Percentiles rank a stretch among this genome's conserved stretches.
Evolutionary conservation across 2,329 filamentous ascomycete genomes (phyloP).

Genomic region (Coniochaeta sp.): DNA sequence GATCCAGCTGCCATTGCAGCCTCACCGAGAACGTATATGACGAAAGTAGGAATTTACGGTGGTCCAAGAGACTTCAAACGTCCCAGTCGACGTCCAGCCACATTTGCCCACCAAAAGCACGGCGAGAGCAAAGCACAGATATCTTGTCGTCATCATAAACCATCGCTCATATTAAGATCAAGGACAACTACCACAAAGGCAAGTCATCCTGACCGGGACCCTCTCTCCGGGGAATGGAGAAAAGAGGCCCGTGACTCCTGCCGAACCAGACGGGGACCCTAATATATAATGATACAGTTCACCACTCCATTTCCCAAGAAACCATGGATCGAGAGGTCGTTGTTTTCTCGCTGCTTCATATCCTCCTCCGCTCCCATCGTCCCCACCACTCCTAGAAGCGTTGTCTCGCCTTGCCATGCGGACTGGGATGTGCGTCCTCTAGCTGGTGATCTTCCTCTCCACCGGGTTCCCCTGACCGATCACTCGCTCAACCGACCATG

Average conservation of each 20-base stretch:
- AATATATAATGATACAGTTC: neutral
- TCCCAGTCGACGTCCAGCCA: neutral
- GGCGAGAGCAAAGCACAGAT: neutral
- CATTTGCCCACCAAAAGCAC: neutral
- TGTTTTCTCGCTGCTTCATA: neutral
- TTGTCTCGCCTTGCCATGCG: neutral
- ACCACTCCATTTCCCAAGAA: neutral
- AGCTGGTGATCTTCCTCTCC: neutral
- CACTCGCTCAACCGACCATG: neutral
- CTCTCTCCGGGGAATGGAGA: neutral
- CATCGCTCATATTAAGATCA: neutral
- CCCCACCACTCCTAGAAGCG: neutral
- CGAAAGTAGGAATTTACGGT: too few species aligned
- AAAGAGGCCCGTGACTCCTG: neutral
- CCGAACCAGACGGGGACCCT: neutral
- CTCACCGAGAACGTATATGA: too few species aligned
- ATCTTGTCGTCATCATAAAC: neutral
- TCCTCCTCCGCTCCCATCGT: neutral
- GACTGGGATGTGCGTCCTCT: neutral
- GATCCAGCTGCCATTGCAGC: too few species aligned
- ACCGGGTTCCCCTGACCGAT: neutral
- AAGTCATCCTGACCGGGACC: neutral
- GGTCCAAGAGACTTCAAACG: too few species aligned
- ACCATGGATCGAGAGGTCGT: neutral
- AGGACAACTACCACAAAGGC: neutral